These are phyloP conservation scores for Cyclospora cayetanensis DNA, from an alignment of 169 alveolate genomes.

Conservation along the genomic window DNA sequence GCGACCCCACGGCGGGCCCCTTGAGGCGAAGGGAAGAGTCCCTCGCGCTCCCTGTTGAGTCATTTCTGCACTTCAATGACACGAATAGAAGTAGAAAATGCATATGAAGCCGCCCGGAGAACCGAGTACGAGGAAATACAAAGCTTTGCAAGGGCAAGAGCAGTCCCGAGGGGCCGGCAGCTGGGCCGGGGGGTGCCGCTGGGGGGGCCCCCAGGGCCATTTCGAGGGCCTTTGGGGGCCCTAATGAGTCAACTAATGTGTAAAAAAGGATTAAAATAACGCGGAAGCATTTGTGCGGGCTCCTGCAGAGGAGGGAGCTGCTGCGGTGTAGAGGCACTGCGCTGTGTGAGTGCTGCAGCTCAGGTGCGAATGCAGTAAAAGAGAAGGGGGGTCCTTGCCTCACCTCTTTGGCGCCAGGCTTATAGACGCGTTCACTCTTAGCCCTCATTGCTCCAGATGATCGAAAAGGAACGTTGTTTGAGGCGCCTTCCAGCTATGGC, in stretches of 20 bases:
- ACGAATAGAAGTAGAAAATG: neutral
- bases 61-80: neutral
- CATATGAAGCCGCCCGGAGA: neutral
- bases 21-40: neutral
- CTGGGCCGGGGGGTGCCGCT: neutral
- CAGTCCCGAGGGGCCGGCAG: neutral
- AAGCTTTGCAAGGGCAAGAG: neutral
- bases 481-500: neutral
- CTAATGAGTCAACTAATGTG: slow-evolving; percentile 12
- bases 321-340: neutral
- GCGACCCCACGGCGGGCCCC: neutral
- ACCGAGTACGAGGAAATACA: neutral
- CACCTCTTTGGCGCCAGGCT: slow-evolving; percentile 71
- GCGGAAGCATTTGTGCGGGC: too few relatives aligned
- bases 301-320: neutral
- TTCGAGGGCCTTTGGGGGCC: neutral
- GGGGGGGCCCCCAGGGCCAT: neutral
- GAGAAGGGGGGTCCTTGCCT: neutral
- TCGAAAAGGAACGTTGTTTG: neutral
- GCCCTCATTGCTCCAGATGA: slow-evolving; percentile 54
- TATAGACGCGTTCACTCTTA: slow-evolving; percentile 69
- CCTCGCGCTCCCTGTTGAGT: too few relatives aligned
- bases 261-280: neutral
- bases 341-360: slow-evolving; percentile 9
- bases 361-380: neutral